phyloP scores from a whole-genome alignment of 257 asterid genomes.

The Rehmannia glutinosa region DNA sequence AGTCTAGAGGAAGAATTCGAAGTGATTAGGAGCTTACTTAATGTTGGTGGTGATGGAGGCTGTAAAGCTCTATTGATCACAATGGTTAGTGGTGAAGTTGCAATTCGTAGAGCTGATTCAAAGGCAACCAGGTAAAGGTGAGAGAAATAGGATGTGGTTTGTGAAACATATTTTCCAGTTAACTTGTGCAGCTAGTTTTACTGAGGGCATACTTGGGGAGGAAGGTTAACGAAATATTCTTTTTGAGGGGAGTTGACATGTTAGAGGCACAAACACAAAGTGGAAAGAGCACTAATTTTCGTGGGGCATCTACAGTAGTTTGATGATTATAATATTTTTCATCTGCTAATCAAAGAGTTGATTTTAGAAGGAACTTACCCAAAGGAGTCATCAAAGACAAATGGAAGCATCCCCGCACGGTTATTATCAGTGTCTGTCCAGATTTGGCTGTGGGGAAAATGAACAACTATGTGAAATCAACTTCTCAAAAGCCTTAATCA shows the following conservation, averaged over 20 bases:
- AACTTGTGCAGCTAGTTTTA: neutral
- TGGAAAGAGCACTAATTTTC: neutral
- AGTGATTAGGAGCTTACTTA: neutral
- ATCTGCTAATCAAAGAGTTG: conserved; percentile 3
- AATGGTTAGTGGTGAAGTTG: neutral
- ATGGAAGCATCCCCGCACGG: conserved; percentile 99
- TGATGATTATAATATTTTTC: neutral
- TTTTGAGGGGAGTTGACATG: neutral
- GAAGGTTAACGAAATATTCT: neutral
- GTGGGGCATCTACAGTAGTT: conserved; percentile 4
- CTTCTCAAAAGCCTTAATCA: conserved; percentile 7
- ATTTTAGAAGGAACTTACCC: conserved; percentile 50
- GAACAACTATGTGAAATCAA: conserved; percentile 9
- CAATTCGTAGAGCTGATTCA: neutral
- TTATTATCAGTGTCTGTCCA: conserved; percentile 96
- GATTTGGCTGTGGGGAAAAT: conserved; percentile 62
- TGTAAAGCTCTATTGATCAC: neutral
- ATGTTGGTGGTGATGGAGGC: neutral
- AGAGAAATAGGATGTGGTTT: neutral
- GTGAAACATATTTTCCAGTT: neutral
- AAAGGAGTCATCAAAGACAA: conserved; percentile 92
- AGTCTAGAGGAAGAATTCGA: too few species aligned
- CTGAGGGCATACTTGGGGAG: neutral
- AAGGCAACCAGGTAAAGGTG: neutral
- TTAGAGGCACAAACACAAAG: neutral